Evolutionary conservation across 176 grass and related monocot genomes (phyloP), one percentile per base, ranked within the genome.

Genomic region (Poa annua): DNA sequence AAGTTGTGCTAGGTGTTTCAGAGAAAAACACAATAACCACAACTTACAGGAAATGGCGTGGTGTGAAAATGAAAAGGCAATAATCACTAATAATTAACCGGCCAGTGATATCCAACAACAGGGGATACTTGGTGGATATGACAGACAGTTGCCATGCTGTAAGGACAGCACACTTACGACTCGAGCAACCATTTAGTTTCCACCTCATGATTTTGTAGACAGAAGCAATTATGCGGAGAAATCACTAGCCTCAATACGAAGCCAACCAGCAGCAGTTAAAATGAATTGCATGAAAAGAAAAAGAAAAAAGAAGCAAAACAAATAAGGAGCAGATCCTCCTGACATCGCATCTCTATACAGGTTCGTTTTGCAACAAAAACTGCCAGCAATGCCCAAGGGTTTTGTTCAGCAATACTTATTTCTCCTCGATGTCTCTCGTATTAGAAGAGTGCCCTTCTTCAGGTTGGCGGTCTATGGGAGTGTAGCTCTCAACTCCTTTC

Each of bases 401-500:
- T 62, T 62, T 72, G 54, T 91, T 83, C 81, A 48, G 14, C 53
- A 53, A 77, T 55, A 69, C 29, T 86, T 89, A 67, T 87, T 92
- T 72, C 67, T 88, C 52, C 59, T 75, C 17, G 42, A 35, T 79
- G 82, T 63, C 42, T 84, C 83, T 39, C 45, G 62, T 33, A 76
- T 66, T 66, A 80, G 41, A 65, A 73, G 66, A 52, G 70, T 76
- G 77, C 15, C 59, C 83, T 19, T 67, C 79, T 56, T 82, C 51
- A 66, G 42, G 53, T 84, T 68, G 60, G 48, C 10, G 63, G 64
- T 44, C 92, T 90, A 99, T 9, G 93, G 97, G 85, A 99, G 97
- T 16, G 85, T 36, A 64, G 91, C 87, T 81, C 87, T 96, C 76
- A 96, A 41, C 71, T 94, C 93, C 89, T 96, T 99, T 71, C 93